phyloP scores from a whole-genome alignment of 2,329 filamentous ascomycete genomes.

The Emmonsiellopsis sp. region DNA sequence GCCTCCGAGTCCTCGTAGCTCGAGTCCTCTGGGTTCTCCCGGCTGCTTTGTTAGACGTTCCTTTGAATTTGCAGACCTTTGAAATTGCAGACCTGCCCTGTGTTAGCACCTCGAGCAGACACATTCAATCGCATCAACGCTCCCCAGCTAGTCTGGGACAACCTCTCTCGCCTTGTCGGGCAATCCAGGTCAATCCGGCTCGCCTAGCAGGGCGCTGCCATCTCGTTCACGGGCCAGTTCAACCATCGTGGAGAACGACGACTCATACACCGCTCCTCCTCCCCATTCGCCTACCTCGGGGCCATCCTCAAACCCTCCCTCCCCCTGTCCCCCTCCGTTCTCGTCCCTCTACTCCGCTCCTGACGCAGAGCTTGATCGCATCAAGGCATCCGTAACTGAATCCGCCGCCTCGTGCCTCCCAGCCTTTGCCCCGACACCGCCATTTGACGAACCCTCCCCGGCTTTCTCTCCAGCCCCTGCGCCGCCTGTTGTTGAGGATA shows the following conservation, averaged over 20 bases:
- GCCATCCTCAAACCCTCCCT: constrained; percentile 33
- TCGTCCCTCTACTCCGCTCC: constrained; percentile 53
- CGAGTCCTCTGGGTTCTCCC: not conserved
- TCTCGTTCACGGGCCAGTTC: constrained; percentile 20
- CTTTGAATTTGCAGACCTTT: not conserved
- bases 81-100: not conserved
- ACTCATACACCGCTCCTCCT: constrained; percentile 31
- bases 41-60: not conserved
- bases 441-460: constrained; percentile 41
- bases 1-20: not conserved
- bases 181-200: constrained; percentile 20
- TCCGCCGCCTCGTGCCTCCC: constrained; percentile 39
- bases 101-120: not conserved
- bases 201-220: constrained; percentile 39
- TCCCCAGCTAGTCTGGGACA: not conserved
- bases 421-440: constrained; percentile 44
- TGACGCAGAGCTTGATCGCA: constrained; percentile 27
- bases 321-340: constrained; percentile 52
- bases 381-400: constrained; percentile 38
- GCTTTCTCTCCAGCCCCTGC: constrained; percentile 34
- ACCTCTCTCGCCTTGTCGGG: constrained; percentile 24
- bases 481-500: constrained; percentile 56
- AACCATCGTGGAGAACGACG: constrained; percentile 32
- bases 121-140: not conserved
- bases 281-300: constrained; percentile 25